Evolutionary conservation across 768 basidiomycete species (phyloP).

Genomic region (Fomitopsis pulvina): DNA sequence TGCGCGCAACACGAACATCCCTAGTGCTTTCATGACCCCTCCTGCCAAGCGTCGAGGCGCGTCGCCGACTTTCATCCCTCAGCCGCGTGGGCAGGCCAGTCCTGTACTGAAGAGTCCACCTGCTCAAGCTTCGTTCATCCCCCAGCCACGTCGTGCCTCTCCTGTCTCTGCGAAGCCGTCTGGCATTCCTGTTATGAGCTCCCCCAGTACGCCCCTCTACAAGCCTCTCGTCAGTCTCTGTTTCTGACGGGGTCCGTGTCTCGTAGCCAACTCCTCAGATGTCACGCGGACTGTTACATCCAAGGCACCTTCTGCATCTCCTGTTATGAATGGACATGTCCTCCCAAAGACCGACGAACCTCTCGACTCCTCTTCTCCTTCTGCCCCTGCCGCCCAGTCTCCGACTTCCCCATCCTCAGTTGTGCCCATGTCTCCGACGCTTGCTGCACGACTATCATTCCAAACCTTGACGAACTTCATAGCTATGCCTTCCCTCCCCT

Average conservation of each 20-base stretch:
- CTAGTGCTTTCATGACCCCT: conserved; percentile 37
- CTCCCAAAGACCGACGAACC: conserved; percentile 14
- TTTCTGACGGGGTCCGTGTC: conserved; percentile 10
- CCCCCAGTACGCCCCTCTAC: conserved; percentile 17
- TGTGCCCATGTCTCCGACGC: conserved; percentile 41
- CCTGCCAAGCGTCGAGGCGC: conserved; percentile 44
- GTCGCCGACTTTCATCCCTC: conserved; percentile 56
- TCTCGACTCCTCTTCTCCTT: conserved; percentile 8
- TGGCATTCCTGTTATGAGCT: conserved; percentile 15
- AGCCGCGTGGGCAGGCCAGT: conserved; percentile 28
- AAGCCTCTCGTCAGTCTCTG: conserved; percentile 21
- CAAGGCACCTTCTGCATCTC: conserved; percentile 12
- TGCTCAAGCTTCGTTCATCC: conserved; percentile 28
- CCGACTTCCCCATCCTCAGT: conserved; percentile 37
- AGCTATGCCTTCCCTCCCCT: conserved; percentile 35
- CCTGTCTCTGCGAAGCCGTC: conserved; percentile 6
- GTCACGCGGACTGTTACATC: conserved; percentile 9
- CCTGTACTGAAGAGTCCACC: conserved; percentile 33
- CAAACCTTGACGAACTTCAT: conserved; percentile 57
- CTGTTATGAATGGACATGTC: conserved; percentile 35
- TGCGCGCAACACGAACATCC: conserved; percentile 19
- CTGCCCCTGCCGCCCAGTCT: conserved; percentile 18
- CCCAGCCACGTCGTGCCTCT: conserved; percentile 22
- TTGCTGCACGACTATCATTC: conserved; percentile 51
- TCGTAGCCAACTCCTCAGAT: conserved; percentile 13